Conservation (phyloP, 129 eudicot genomes). For the Logfia minima region DNA sequence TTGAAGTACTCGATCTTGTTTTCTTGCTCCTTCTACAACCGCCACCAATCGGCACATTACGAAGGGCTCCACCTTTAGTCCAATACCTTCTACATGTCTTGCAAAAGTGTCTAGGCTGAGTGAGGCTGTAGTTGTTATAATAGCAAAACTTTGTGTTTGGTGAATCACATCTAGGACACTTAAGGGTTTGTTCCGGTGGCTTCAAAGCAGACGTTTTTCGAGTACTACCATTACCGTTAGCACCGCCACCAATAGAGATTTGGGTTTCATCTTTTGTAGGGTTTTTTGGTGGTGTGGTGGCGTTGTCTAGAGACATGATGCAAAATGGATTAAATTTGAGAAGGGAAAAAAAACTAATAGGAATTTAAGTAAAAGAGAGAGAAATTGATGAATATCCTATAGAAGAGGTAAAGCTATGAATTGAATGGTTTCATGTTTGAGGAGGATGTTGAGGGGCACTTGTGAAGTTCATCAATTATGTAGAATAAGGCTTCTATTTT, state of each 20-base stretch:
- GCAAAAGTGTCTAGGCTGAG: slow-evolving; percentile 85
- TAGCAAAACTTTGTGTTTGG: slow-evolving; percentile 88
- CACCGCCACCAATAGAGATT: slow-evolving; percentile 27
- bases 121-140: slow-evolving; percentile 83
- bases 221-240: slow-evolving; percentile 1
- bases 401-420: slow-evolving; percentile 48
- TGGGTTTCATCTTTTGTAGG: slow-evolving; percentile 38
- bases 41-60: slow-evolving; percentile 91
- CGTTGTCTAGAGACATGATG: slow-evolving; percentile 48
- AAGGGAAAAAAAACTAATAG: slow-evolving; percentile 15
- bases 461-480: slow-evolving; percentile 67
- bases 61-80: slow-evolving; percentile 81
- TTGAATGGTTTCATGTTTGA: slow-evolving; percentile 70
- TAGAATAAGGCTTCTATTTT: slow-evolving; percentile 31
- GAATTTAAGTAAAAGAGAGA: slow-evolving; percentile 20
- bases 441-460: slow-evolving; percentile 57
- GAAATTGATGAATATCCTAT: slow-evolving; percentile 41
- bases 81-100: slow-evolving; percentile 87
- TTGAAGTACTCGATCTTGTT: slow-evolving; percentile 30
- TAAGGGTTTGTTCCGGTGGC: slow-evolving; percentile 43
- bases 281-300: slow-evolving; percentile 22
- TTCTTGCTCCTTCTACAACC: slow-evolving; percentile 80
- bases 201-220: slow-evolving; percentile 31
- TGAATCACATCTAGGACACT: slow-evolving; percentile 87
- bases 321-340: slow-evolving; percentile 15